Percentiles rank a stretch among this genome's conserved stretches.
phyloP scores from a whole-genome alignment of 129 eudicot genomes.

The Centrapalus pauciflorus region DNA sequence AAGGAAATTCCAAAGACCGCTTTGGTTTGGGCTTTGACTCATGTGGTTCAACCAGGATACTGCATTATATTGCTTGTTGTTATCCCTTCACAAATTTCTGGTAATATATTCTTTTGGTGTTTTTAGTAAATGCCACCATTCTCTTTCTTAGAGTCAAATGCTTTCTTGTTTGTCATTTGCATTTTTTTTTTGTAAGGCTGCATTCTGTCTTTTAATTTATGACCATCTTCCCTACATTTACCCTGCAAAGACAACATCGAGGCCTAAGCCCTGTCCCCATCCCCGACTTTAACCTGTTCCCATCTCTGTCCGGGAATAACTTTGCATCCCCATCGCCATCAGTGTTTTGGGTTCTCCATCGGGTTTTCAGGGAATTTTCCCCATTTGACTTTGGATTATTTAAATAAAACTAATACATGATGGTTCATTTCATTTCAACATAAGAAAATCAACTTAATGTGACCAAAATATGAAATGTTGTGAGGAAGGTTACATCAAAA shows the following conservation, averaged over 20 bases:
- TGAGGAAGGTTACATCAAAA: too few relatives aligned
- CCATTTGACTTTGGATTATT: too few relatives aligned
- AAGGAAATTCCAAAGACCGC: slow-evolving; percentile 81
- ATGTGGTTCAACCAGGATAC: slow-evolving; percentile 95
- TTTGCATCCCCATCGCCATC: too few relatives aligned
- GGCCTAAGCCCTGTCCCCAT: neutral
- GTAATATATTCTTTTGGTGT: slow-evolving; percentile 25
- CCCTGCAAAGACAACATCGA: neutral
- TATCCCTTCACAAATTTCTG: slow-evolving; percentile 64
- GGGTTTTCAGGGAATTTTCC: too few relatives aligned
- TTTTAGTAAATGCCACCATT: neutral
- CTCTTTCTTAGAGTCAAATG: neutral
- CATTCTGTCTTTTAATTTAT: neutral
- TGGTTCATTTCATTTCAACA: too few relatives aligned
- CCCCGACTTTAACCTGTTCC: too few relatives aligned
- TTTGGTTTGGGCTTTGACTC: slow-evolving; percentile 91
- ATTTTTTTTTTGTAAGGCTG: slow-evolving; percentile 2
- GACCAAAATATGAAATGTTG: too few relatives aligned
- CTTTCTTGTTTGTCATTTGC: neutral
- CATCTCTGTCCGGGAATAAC: too few relatives aligned
- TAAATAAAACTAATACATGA: too few relatives aligned
- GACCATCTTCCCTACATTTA: neutral
- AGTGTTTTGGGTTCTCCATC: too few relatives aligned
- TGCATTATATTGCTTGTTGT: slow-evolving; percentile 80
- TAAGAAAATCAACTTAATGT: too few relatives aligned